Evolutionary conservation across 345 rosid genomes (phyloP), one percentile per base, ranked within the genome.

Genomic region (Ceriops zippeliana): DNA sequence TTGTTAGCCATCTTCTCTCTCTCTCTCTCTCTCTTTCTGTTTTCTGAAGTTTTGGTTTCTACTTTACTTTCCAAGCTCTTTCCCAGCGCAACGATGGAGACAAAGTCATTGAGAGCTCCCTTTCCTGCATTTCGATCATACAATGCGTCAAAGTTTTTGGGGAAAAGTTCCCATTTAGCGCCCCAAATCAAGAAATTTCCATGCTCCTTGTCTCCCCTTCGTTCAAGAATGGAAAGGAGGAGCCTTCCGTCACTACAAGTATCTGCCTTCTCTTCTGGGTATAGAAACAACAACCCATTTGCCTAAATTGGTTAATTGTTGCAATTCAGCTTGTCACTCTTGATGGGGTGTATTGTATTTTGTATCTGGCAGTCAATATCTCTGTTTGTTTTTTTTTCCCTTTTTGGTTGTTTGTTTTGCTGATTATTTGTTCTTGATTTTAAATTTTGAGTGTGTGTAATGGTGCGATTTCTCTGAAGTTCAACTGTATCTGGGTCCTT

Each of bases 221-320:
- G 70, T 20, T 78, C 83, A 27, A 70, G 71, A 59, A 78, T 62
- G 56, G 70, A 81, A 0, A 79, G 76, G 61, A 78, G 71, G 69
- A 69, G 82, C 69, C 34, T 68, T 31, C 51, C 26, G 13, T 61
- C 87, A 31, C 70, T 79, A 61, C 76, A 77, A 7, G 87, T 86
- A 27, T 73, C 83, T 17, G 70, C 81, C 46, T 70, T 81, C 61
- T 80, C 81, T 9, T 57, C 71, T 62, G 91, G 88, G 96, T 89
- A 83, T 4, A 49, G 53, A 56, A 5, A 35, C 7, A 30, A 38
- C 65, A 20, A n/a, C 70, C 71, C 38, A 73, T 77, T 63, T 62
- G n/a, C 8, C 60, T 30, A 1, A 62, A 30, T 63, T 72, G 37
- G 54, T 37, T 42, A n/a, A 49, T 26, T 75, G 54, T n/a, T 30